These are phyloP conservation scores for Mycena epipterygia DNA, from an alignment of 768 basidiomycete genomes.

Conservation along the genomic window DNA sequence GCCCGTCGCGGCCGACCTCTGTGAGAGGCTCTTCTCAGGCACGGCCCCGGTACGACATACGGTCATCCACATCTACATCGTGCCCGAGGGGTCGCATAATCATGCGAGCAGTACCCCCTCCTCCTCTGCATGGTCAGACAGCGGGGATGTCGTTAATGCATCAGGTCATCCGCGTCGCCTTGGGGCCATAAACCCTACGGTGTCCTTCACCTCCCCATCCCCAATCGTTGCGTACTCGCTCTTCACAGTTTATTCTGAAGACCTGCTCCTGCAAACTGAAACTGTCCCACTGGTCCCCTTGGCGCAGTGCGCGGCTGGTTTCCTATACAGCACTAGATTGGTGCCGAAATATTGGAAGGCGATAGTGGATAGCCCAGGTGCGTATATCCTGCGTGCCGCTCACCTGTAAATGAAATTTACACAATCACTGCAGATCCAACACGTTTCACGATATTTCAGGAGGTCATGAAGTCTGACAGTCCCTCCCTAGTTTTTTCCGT, in stretches of 20 bases:
- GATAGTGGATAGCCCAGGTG: slow-evolving; percentile 69
- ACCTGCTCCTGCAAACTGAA: slow-evolving; percentile 67
- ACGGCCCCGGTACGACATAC: slow-evolving; percentile 42
- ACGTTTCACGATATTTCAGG: slow-evolving; percentile 75
- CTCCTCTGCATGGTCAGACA: slow-evolving; percentile 29
- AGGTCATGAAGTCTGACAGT: slow-evolving; percentile 59
- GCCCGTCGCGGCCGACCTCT: slow-evolving; percentile 12
- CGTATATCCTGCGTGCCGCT: background rate
- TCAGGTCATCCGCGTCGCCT: slow-evolving; percentile 66
- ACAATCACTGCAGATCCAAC: slow-evolving; percentile 67
- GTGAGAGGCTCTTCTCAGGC: slow-evolving; percentile 28
- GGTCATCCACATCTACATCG: slow-evolving; percentile 63
- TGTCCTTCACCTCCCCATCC: slow-evolving; percentile 70
- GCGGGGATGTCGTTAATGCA: slow-evolving; percentile 48
- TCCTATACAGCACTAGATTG: slow-evolving; percentile 71
- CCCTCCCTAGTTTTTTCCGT: slow-evolving; percentile 67
- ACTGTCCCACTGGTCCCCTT: slow-evolving; percentile 51
- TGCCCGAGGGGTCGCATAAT: slow-evolving; percentile 44
- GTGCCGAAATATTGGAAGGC: slow-evolving; percentile 76
- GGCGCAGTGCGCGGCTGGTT: slow-evolving; percentile 42
- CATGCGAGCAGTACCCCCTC: slow-evolving; percentile 10
- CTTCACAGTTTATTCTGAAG: slow-evolving; percentile 66
- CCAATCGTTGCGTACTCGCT: slow-evolving; percentile 65
- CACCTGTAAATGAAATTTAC: background rate
- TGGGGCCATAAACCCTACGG: slow-evolving; percentile 72